Conservation (phyloP, 2,329 filamentous ascomycete genomes). For the Pseudomassariella vexata region DNA sequence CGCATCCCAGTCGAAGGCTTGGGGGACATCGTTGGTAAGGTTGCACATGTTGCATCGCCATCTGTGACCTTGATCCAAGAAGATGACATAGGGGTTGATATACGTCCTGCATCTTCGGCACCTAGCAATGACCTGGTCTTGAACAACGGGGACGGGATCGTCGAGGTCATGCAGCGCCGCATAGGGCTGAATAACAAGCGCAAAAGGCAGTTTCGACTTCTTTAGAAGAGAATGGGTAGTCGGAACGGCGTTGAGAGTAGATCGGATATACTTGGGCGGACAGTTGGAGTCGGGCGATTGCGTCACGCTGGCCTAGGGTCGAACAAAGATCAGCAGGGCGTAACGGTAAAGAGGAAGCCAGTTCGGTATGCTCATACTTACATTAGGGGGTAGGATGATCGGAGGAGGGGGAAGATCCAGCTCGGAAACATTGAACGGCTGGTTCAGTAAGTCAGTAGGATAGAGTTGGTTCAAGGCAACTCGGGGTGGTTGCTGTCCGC, state of each 20-base stretch:
- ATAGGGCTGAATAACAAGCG: constrained; percentile 93
- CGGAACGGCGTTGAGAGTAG: constrained; percentile 88
- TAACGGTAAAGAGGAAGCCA: too few relatives aligned
- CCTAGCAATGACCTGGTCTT: constrained; percentile 95
- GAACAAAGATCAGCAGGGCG: constrained; percentile 32
- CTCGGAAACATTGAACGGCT: constrained; percentile 91
- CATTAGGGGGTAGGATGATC: constrained; percentile 86
- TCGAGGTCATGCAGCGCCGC: constrained; percentile 88
- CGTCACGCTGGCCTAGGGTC: constrained; percentile 72
- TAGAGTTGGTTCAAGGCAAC: constrained; percentile 78
- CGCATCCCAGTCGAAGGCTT: constrained; percentile 97
- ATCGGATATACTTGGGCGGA: constrained; percentile 88
- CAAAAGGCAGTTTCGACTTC: constrained; percentile 93
- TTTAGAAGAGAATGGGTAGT: constrained; percentile 90
- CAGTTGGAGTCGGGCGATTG: constrained; percentile 89
- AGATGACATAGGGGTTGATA: constrained; percentile 96
- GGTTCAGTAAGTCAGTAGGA: constrained; percentile 83
- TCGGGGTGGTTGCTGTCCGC: constrained; percentile 39
- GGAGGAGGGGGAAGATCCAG: constrained; percentile 86
- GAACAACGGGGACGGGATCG: constrained; percentile 83
- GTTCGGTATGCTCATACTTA: too few relatives aligned
- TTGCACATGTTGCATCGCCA: constrained; percentile 99
- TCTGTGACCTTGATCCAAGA: constrained; percentile 92
- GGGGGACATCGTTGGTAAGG: constrained; percentile 96
- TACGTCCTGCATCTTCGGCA: constrained; percentile 95